Percentiles rank a stretch among this genome's conserved stretches.
These are phyloP conservation scores for Lentithecium fluviatile DNA, from an alignment of 495 filamentous ascomycete genomes.

Conservation along the genomic window DNA sequence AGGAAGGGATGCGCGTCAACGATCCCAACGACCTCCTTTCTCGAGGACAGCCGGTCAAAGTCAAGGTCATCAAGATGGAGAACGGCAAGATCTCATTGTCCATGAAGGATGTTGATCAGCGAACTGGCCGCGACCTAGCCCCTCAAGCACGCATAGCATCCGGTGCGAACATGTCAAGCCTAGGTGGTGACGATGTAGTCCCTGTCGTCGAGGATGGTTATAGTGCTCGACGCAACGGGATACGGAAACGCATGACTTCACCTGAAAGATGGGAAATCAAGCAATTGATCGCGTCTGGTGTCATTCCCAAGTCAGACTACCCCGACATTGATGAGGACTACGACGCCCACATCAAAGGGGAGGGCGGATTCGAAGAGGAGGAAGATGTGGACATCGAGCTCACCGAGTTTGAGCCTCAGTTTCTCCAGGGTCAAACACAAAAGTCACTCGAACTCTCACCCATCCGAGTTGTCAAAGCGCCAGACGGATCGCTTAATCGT, in stretches of 20 bases:
- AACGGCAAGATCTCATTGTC: slow-evolving; percentile 77
- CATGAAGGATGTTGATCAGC: slow-evolving; percentile 97
- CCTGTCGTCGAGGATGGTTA: slow-evolving; percentile 61
- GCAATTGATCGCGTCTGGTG: slow-evolving; percentile 92
- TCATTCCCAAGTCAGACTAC: slow-evolving; percentile 84
- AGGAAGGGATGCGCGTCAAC: slow-evolving; percentile 81
- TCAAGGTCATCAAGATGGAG: slow-evolving; percentile 89
- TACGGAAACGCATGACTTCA: slow-evolving; percentile 89
- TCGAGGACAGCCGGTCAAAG: slow-evolving; percentile 79
- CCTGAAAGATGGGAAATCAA: slow-evolving; percentile 97
- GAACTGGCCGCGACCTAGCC: slow-evolving; percentile 78
- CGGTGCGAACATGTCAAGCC: slow-evolving; percentile 83
- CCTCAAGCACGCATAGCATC: slow-evolving; percentile 81
- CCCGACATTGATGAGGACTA: slow-evolving; percentile 95
- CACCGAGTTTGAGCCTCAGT: slow-evolving; percentile 92
- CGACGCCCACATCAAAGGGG: slow-evolving; percentile 78
- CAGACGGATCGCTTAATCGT: slow-evolving; percentile 91
- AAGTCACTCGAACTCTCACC: slow-evolving; percentile 92
- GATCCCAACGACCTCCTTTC: slow-evolving; percentile 86
- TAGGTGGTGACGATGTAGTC: slow-evolving; percentile 50
- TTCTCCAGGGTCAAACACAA: slow-evolving; percentile 93
- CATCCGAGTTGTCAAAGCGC: slow-evolving; percentile 94
- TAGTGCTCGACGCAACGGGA: slow-evolving; percentile 54
- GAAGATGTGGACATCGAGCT: slow-evolving; percentile 98
- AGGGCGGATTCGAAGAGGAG: slow-evolving; percentile 88